Evolutionary conservation across 352 stramenopile genomes (phyloP).

Genomic region (Pythium rishiriense): DNA sequence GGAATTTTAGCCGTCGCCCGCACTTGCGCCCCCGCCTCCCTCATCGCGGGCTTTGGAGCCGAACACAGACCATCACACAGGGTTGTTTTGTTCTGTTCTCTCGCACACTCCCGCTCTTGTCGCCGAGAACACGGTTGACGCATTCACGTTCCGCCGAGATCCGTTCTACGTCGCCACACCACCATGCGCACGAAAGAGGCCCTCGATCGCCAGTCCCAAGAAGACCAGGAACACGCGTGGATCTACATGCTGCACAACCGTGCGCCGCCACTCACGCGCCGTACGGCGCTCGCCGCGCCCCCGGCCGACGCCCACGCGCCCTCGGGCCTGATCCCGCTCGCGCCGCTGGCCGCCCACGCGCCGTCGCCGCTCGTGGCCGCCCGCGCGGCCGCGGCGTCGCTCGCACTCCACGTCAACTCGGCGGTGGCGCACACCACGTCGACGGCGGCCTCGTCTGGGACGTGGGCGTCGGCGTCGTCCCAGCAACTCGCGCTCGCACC

Average conservation of each 20-base stretch:
- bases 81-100: constrained; percentile 6
- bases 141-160: not conserved
- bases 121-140: constrained; percentile 9
- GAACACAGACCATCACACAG: constrained; percentile 14
- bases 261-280: constrained; percentile 36
- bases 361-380: constrained; percentile 25
- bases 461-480: constrained; percentile 5
- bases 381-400: constrained; percentile 20
- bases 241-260: constrained; percentile 61
- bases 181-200: constrained; percentile 53
- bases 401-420: constrained; percentile 21
- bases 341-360: constrained; percentile 21
- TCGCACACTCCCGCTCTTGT: not conserved
- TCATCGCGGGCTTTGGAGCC: not conserved
- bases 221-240: constrained; percentile 49
- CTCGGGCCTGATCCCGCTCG: constrained; percentile 27
- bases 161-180: not conserved
- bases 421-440: not conserved
- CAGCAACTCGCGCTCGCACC: not conserved
- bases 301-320: constrained; percentile 7
- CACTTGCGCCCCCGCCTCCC: not conserved
- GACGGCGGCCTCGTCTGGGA: not conserved
- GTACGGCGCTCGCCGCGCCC: constrained; percentile 10
- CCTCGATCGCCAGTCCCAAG: constrained; percentile 37
- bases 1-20: constrained; percentile 18